These are phyloP conservation scores for Nemania bipapillata DNA, from an alignment of 2,329 filamentous ascomycete species.

Conservation along the genomic window DNA sequence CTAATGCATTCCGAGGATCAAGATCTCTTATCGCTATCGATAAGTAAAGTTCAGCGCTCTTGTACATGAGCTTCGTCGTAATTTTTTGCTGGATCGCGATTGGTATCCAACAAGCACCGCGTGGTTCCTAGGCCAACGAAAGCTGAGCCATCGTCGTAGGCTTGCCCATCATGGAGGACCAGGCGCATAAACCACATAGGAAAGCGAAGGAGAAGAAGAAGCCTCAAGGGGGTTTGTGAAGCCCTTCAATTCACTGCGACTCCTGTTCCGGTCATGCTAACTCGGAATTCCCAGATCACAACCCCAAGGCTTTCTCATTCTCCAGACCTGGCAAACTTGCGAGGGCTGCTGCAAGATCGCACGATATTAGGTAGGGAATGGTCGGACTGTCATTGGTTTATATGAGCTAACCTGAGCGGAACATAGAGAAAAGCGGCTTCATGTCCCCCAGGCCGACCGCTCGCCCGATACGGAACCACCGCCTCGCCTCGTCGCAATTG, in stretches of 20 bases:
- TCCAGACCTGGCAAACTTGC: conserved; percentile 82
- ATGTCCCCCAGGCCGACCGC: conserved; percentile 95
- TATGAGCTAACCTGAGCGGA: conserved; percentile 56
- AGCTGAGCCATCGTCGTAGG: conserved; percentile 13
- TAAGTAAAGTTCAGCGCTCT: conserved; percentile 26
- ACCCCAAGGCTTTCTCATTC: conserved; percentile 91
- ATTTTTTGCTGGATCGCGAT: conserved; percentile 33
- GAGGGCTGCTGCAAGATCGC: conserved; percentile 73
- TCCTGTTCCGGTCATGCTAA: conserved; percentile 38
- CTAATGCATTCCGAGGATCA: background rate
- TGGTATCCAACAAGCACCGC: background rate
- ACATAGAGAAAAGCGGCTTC: conserved; percentile 87
- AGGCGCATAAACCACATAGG: conserved; percentile 85
- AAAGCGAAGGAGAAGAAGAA: conserved; percentile 91
- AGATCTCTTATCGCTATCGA: conserved; percentile 35
- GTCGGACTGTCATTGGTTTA: background rate
- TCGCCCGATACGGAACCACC: conserved; percentile 89
- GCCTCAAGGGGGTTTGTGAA: conserved; percentile 65
- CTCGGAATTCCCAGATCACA: conserved; percentile 66
- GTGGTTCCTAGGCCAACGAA: conserved; percentile 1
- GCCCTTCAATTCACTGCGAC: conserved; percentile 13
- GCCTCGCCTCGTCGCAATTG: conserved; percentile 90
- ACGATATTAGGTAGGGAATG: conserved; percentile 43
- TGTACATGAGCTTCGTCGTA: conserved; percentile 2
- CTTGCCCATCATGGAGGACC: conserved; percentile 73